phyloP scores from a whole-genome alignment of 2,329 filamentous ascomycete species.

The Eutypa lata region DNA sequence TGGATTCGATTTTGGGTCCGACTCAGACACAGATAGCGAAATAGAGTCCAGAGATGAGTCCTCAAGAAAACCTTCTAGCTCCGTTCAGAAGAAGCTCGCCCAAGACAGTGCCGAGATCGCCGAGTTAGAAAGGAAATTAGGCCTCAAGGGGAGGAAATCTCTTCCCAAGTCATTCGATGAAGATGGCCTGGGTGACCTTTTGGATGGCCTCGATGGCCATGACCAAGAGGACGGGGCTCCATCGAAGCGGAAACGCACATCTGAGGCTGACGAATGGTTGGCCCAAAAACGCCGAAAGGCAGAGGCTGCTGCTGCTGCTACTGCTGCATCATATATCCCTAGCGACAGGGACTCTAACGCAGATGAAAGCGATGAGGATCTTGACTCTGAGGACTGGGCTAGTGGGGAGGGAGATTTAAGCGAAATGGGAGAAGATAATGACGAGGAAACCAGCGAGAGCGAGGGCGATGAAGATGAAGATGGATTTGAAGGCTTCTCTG shows the following conservation, averaged over 20 bases:
- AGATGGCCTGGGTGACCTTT: slow-evolving; percentile 76
- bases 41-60: slow-evolving; percentile 12
- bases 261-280: slow-evolving; percentile 59
- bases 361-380: slow-evolving; percentile 22
- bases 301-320: slow-evolving; percentile 12
- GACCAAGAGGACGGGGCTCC: slow-evolving; percentile 42
- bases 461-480: slow-evolving; percentile 29
- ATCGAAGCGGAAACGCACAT: slow-evolving; percentile 60
- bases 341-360: slow-evolving; percentile 20
- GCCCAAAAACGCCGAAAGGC: slow-evolving; percentile 54
- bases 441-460: no score
- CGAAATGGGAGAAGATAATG: slow-evolving; percentile 24
- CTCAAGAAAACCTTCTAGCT: slow-evolving; percentile 24
- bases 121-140: slow-evolving; percentile 81
- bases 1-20: slow-evolving; percentile 27
- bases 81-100: slow-evolving; percentile 61
- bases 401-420: slow-evolving; percentile 21
- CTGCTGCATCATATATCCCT: slow-evolving; percentile 4
- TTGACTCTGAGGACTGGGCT: slow-evolving; percentile 10
- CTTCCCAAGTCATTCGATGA: slow-evolving; percentile 71
- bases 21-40: slow-evolving; percentile 26
- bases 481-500: slow-evolving; percentile 38
- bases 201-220: slow-evolving; percentile 65
- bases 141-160: slow-evolving; percentile 73
- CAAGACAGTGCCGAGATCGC: slow-evolving; percentile 88